Base-by-base conservation (phyloP, 2,329 filamentous ascomycete species). In the Septoria linicola region DNA sequence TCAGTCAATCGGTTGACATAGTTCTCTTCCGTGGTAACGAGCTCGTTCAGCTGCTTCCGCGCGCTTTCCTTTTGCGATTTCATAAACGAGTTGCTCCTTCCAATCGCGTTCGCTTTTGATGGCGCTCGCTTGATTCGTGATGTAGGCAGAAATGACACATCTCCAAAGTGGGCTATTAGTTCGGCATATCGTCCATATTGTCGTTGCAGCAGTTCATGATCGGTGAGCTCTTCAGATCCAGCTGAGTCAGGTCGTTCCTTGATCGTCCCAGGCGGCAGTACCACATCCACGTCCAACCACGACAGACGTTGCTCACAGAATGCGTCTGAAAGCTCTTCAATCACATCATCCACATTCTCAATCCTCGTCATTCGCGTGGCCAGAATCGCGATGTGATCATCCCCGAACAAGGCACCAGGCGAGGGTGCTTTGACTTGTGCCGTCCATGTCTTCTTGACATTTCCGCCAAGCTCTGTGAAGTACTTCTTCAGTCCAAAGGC, bases 401-500 rank as follows among this genome's bases (percentile, higher is more conserved):
- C 90, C 57, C 87, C 82, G 70, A 97, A 97, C 53, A 96, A 78
- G 34, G 81, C 81, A 4, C 85, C 82, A 43, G 62, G 78, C 61
- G 77, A 78, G 60, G 78, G 70, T 19, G 75, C 70, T 55, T 76
- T 76, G 48, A 76, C 73, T 46, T 77, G 71, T 37, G 75, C 71
- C 46, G 77, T 82, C 69, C 95, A 79, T 54, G 83, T 79, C 63
- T 77, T 78, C 75, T 89, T 95, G 66, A 90, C 85, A 31, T 80
- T 76, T 48, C 87, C 81, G 17, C 91, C 84, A 45, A 99, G 78
- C 72, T 97, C 92, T 55, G 82, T 80, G 68, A 96, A 97, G 76
- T 96, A 99, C 70, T 95, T 96, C 76, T 86, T 87, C 60, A 99
- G 78, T 50, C 89, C 90, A 70, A 97, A 95, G 41, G 92, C 93